phyloP scores from a whole-genome alignment of 2,329 filamentous ascomycete genomes.

The Calonectria hawksworthii region DNA sequence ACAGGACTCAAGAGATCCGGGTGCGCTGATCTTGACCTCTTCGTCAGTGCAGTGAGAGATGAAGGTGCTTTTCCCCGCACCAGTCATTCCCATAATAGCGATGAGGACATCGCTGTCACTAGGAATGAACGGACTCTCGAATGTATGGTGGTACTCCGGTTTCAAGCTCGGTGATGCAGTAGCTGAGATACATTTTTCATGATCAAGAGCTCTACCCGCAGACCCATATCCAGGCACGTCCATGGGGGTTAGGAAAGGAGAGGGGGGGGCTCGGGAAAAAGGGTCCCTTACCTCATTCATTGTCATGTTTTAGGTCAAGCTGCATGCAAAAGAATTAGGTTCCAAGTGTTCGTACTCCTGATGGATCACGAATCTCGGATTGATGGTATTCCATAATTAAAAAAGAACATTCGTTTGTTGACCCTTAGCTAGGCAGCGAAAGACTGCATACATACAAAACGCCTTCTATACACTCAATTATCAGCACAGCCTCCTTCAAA shows the following conservation, averaged over 20 bases:
- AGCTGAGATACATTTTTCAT: background rate
- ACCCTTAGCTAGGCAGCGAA: background rate
- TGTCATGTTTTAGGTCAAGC: background rate
- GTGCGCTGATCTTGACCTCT: background rate
- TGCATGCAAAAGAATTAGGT: background rate
- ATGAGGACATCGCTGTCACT: background rate
- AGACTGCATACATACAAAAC: background rate
- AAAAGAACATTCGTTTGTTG: background rate
- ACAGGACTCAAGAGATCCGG: background rate
- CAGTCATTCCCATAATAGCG: conserved; percentile 29
- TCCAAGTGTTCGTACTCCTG: too few relatives aligned
- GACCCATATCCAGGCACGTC: background rate
- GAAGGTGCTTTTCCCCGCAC: conserved; percentile 28
- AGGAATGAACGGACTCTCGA: background rate
- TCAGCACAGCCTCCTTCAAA: too few relatives aligned
- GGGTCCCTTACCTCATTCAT: background rate
- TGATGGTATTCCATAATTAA: too few relatives aligned
- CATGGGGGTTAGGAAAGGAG: background rate
- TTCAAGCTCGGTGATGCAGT: background rate
- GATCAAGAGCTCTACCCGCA: background rate
- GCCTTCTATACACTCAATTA: background rate
- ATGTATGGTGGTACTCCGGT: background rate
- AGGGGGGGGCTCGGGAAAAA: background rate
- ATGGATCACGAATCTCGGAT: too few relatives aligned
- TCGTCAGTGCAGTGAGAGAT: conserved; percentile 13